These are phyloP conservation scores for Eucalyptus pauciflora DNA, from an alignment of 345 rosid genomes.

Conservation along the genomic window DNA sequence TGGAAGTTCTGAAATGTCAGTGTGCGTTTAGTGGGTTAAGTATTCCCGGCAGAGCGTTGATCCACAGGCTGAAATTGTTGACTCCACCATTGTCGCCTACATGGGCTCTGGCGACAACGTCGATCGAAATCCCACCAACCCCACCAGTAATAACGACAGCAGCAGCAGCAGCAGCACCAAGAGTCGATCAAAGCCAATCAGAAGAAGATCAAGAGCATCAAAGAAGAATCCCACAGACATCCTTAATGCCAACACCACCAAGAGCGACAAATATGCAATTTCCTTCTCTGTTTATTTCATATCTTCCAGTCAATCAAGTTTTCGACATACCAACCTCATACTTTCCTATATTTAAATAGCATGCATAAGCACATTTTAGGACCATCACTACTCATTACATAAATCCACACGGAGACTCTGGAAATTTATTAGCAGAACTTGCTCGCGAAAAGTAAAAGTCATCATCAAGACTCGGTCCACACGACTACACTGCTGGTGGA, in stretches of 20 bases:
- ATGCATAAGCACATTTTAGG: not conserved
- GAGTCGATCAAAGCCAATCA: slow-evolving; percentile 5
- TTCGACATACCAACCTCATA: not conserved
- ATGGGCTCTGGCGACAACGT: not conserved
- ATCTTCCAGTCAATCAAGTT: not conserved
- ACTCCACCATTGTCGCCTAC: not conserved
- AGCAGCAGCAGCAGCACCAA: not conserved
- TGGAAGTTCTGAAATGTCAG: too few species aligned
- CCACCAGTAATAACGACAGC: not conserved
- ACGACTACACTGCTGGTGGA: not conserved
- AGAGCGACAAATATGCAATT: not conserved
- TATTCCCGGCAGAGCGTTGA: slow-evolving; percentile 6
- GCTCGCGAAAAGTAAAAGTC: not conserved
- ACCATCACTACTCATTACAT: not conserved
- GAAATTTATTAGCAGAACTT: not conserved
- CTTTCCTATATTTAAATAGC: not conserved
- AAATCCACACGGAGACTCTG: not conserved
- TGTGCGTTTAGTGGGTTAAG: slow-evolving; percentile 7
- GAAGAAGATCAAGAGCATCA: slow-evolving; percentile 39
- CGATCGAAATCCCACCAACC: not conserved
- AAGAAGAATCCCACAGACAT: slow-evolving; percentile 39
- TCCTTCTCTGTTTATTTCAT: not conserved
- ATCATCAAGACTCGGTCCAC: not conserved
- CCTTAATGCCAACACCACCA: slow-evolving; percentile 43
- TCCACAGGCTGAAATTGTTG: not conserved